Evolutionary conservation across 2,329 filamentous ascomycete genomes (phyloP).

Genomic region (Epichloe uncinata): DNA sequence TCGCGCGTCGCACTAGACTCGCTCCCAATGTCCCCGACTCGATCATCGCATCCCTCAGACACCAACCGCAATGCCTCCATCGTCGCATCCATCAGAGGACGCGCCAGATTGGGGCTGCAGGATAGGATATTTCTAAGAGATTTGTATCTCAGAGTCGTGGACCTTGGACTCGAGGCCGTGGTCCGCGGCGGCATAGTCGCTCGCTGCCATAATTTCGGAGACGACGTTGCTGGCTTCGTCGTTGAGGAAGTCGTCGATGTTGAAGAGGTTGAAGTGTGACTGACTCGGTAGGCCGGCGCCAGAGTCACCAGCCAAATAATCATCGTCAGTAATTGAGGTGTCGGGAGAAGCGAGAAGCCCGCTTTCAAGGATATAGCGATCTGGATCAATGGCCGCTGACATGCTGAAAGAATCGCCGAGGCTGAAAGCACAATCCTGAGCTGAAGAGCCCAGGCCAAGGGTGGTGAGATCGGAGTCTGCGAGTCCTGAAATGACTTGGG

Average conservation of each 20-base stretch:
- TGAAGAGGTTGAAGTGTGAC: constrained; percentile 32
- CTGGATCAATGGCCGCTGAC: constrained; percentile 55
- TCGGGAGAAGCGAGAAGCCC: constrained; percentile 62
- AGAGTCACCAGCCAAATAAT: constrained; percentile 53
- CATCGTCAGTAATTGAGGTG: constrained; percentile 50
- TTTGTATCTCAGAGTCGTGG: constrained; percentile 46
- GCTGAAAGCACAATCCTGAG: constrained; percentile 51
- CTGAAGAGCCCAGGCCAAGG: constrained; percentile 35
- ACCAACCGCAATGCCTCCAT: constrained; percentile 59
- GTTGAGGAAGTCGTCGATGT: constrained; percentile 42
- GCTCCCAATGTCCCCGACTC: constrained; percentile 25
- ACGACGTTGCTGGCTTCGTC: constrained; percentile 33
- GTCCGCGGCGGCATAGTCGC: constrained; percentile 38
- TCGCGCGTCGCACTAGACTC: constrained; percentile 25
- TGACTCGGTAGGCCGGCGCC: constrained; percentile 30
- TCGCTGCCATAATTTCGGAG: constrained; percentile 35
- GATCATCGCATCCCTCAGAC: constrained; percentile 41
- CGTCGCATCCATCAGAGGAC: constrained; percentile 62
- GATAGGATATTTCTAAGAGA: constrained; percentile 53
- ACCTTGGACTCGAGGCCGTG: constrained; percentile 37
- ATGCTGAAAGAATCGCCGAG: constrained; percentile 55
- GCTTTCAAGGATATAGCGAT: constrained; percentile 66
- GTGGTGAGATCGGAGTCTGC: constrained; percentile 25
- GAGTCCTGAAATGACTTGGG: constrained; percentile 31
- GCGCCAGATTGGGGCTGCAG: constrained; percentile 62